These are phyloP conservation scores for Pichia nakasei DNA, from an alignment of 805 yeast genomes.

Conservation along the genomic window DNA sequence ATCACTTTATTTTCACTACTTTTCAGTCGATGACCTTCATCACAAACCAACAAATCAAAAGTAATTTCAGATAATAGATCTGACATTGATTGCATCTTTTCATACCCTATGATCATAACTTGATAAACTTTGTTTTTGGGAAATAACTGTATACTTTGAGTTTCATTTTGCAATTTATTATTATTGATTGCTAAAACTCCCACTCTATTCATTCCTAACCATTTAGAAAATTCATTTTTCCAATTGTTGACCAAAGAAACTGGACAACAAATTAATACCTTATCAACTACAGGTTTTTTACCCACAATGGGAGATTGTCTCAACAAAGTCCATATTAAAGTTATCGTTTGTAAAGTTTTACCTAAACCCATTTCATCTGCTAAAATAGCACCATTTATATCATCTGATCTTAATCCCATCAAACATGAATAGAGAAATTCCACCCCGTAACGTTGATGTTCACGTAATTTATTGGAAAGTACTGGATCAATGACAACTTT, in stretches of 20 bases:
- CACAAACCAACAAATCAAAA: constrained; percentile 75
- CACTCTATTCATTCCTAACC: constrained; percentile 63
- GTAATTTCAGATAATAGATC: constrained; percentile 36
- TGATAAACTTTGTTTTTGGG: constrained; percentile 67
- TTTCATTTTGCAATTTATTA: constrained; percentile 44
- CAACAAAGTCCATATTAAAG: constrained; percentile 75
- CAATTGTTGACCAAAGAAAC: constrained; percentile 84
- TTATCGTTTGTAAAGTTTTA: constrained; percentile 77
- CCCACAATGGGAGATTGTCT: constrained; percentile 48
- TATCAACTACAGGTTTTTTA: constrained; percentile 31
- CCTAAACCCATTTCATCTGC: constrained; percentile 99
- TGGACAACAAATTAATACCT: constrained; percentile 80
- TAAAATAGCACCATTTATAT: constrained; percentile 62
- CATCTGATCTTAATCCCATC: constrained; percentile 50
- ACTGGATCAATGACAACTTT: constrained; percentile 57
- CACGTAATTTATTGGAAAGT: constrained; percentile 47
- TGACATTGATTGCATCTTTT: constrained; percentile 52
- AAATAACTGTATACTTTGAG: constrained; percentile 48
- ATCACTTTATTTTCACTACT: constrained; percentile 64
- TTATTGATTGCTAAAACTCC: constrained; percentile 57
- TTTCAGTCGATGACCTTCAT: constrained; percentile 91
- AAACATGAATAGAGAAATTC: constrained; percentile 74
- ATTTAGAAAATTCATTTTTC: constrained; percentile 80
- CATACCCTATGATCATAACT: constrained; percentile 82
- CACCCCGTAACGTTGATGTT: constrained; percentile 85